Percentiles rank a stretch among this genome's conserved stretches.
These are phyloP conservation scores for Penicillium sclerotiorum DNA, from an alignment of 2,329 filamentous ascomycete species.

Conservation along the genomic window DNA sequence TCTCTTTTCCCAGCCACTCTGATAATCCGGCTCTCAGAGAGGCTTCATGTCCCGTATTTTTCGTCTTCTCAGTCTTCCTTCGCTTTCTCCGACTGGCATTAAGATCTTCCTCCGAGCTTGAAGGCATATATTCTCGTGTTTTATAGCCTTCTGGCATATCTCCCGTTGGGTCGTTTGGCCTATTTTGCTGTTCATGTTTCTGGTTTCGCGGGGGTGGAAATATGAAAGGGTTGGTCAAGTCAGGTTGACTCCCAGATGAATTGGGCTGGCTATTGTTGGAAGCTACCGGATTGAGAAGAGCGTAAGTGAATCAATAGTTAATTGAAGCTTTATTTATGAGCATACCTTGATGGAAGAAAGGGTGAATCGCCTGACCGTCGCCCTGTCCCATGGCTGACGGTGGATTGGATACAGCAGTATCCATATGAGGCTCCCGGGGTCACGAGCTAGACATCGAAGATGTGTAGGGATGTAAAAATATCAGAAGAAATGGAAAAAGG, in stretches of 20 bases:
- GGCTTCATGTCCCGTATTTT: constrained; percentile 8
- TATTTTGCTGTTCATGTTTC: not conserved
- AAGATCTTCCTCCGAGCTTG: constrained; percentile 31
- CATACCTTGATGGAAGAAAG: constrained; percentile 46
- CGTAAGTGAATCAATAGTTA: not conserved
- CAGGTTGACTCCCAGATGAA: not conserved
- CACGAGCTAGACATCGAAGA: not conserved
- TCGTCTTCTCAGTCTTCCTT: constrained; percentile 32
- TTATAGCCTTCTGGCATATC: not conserved
- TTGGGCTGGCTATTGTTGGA: constrained; percentile 7
- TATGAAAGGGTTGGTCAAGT: not conserved
- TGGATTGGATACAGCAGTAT: constrained; percentile 25
- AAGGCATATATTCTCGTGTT: not conserved
- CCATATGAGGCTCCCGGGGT: constrained; percentile 27
- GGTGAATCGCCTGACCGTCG: constrained; percentile 43
- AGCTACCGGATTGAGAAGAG: constrained; percentile 21
- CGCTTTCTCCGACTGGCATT: constrained; percentile 40
- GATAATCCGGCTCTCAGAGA: constrained; percentile 14
- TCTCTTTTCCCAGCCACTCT: constrained; percentile 17
- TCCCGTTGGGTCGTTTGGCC: not conserved
- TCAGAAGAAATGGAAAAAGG: not conserved
- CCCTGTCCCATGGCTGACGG: constrained; percentile 43
- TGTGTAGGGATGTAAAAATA: not conserved
- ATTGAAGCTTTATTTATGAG: not conserved
- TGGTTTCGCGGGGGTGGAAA: not conserved